Base-by-base conservation (phyloP, 2,329 filamentous ascomycete genomes). In the Colletotrichum musicola region DNA sequence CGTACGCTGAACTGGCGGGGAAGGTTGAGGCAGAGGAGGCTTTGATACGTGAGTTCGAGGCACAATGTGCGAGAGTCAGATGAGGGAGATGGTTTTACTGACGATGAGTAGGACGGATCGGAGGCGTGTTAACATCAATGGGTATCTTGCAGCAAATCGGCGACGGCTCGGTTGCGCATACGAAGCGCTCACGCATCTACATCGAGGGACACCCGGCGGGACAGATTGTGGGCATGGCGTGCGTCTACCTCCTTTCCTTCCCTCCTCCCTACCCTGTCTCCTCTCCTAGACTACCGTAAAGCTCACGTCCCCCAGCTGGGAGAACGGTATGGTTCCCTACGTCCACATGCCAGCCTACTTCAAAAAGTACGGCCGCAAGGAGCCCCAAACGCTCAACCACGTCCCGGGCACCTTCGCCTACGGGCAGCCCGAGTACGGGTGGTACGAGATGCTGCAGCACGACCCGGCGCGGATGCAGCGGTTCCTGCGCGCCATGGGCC, bases 401-500 rank as follows among this genome's bases (percentile, higher is more conserved):
- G 76, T 75, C 1, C 64, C 77, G 2, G 70, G 72, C 10, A 75
- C 76, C 42, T 80, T 76, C 40, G 74, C 76, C 6, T 55, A 72
- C 14, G 76, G 75, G 30, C 44, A 73, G 10, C 75, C 76, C 0
- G 75, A 78, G 10, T 61, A 72, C 44, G 75, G 75, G 1, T 73
- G 77, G n/a, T 81, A 77, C 75, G 76, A 80, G 18, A 73, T 80
- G 58, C 69, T 76, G 57, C 70, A 75, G 38, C 62, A 70, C 12
- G 55, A 75, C 38, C 74, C 74, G 3, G 73, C 74, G 40, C 72
- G 73, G 4, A 73, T 77, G 72, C 64, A 51, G 1, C 67, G 62
- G 25, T 78, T 79, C 66, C 76, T 78, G 70, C 54, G 70, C 3
- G 74, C 74, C 46, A 81, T 81, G 78, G 71, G 64, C 3, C 71